phyloP scores from a whole-genome alignment of 2,329 filamentous ascomycete genomes.

The Penicillium brasilianum region DNA sequence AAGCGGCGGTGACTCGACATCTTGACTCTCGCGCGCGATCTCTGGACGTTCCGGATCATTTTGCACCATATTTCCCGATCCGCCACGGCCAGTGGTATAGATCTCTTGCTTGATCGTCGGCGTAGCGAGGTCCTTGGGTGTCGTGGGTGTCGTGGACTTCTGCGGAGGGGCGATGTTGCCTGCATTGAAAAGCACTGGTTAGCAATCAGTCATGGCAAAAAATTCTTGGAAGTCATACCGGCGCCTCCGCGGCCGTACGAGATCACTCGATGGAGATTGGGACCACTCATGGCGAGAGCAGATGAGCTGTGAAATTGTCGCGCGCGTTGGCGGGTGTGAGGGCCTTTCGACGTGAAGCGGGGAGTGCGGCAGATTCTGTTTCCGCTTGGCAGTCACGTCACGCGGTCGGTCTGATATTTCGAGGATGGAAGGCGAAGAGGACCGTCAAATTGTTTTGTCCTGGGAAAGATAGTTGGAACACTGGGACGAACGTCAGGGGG shows the following conservation, averaged over 20 bases:
- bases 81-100: conserved; percentile 88
- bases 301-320: background rate
- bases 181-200: conserved; percentile 22
- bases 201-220: background rate
- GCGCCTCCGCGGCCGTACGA: conserved; percentile 81
- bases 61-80: conserved; percentile 85
- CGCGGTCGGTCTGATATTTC: background rate
- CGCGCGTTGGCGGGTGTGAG: background rate
- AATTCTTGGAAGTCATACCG: conserved; percentile 49
- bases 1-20: conserved; percentile 67
- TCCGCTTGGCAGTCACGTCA: conserved; percentile 16
- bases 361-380: conserved; percentile 19
- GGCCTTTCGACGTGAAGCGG: background rate
- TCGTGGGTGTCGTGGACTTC: conserved; percentile 56
- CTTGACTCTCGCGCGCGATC: conserved; percentile 78
- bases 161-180: conserved; percentile 68
- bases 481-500: background rate
- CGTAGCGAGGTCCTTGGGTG: conserved; percentile 72
- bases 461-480: background rate
- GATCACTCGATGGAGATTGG: conserved; percentile 36
- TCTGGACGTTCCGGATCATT: conserved; percentile 68
- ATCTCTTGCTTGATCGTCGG: conserved; percentile 81
- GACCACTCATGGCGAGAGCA: conserved; percentile 26
- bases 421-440: background rate
- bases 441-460: background rate